Percentiles rank a stretch among this genome's conserved stretches.
These are phyloP conservation scores for Cordyceps militaris DNA, from an alignment of 2,329 filamentous ascomycete genomes.

Conservation along the genomic window DNA sequence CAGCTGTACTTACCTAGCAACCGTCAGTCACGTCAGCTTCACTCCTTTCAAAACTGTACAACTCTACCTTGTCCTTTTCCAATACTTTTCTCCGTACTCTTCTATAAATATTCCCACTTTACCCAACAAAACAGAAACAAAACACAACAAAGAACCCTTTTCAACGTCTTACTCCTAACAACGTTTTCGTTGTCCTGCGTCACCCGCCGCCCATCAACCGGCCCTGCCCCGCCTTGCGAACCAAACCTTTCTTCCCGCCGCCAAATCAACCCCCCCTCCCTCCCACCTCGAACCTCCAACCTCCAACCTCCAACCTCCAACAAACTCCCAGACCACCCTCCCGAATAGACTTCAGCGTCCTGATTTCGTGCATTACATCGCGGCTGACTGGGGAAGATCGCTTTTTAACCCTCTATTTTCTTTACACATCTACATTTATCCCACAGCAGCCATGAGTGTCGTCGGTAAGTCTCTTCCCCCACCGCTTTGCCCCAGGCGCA, in stretches of 20 bases:
- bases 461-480: conserved; percentile 37
- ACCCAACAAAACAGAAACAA: background rate
- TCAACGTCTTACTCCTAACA: background rate
- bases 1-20: too few relatives aligned
- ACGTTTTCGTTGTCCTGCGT: background rate
- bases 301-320: background rate
- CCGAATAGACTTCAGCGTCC: background rate
- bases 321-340: background rate
- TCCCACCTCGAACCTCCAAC: conserved; percentile 7
- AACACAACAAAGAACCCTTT: background rate
- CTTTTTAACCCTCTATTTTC: background rate
- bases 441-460: conserved; percentile 44
- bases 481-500: conserved; percentile 3
- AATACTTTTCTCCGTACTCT: too few relatives aligned
- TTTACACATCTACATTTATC: conserved; percentile 13
- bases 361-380: conserved; percentile 5
- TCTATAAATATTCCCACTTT: too few relatives aligned
- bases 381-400: conserved; percentile 8
- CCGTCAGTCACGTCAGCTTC: too few relatives aligned
- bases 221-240: conserved; percentile 1
- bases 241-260: conserved; percentile 3
- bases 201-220: background rate
- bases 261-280: background rate
- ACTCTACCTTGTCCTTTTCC: too few relatives aligned
- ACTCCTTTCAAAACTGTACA: background rate